Evolutionary conservation across 805 yeast species (phyloP), one percentile per base, ranked within the genome.

Genomic region (Wickerhamomyces bovis): DNA sequence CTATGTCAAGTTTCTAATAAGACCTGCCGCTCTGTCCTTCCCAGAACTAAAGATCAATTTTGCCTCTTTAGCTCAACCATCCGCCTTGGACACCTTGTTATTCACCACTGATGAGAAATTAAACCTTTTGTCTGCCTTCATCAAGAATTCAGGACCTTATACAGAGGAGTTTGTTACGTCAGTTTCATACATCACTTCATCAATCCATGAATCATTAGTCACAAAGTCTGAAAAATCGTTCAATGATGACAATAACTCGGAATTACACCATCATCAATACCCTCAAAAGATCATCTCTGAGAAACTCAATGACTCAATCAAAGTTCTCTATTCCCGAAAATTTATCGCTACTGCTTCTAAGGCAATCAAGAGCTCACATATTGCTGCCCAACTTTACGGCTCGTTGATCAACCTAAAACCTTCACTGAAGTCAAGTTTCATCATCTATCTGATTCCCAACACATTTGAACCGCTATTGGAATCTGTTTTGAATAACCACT

Each of bases 361-460:
- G 5, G 12, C 42, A 11, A 40, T 49, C 12, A 39, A 48, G 6
- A 49, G 55, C 6, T 62, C 67, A 1, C 47, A 49, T 46, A 55
- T 35, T 35, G 48, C 49, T 44, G 61, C 49, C 20, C 61, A 43
- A 44, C 68, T 41, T 46, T 62, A 56, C 44, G 54, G 59, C 4
- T 55, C 69, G 4, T 54, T 76, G 41, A 57, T 74, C 18, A 56
- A 58, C 25, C 44, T 75, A n/a, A 60, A 64, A 31, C 76, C 78
- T 2, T 51, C 58, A 2, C 52, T 63, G 33, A 70, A 68, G 48
- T 60, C 67, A 13, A 65, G 66, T 26, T 54, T 74, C 18, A 67
- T 75, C 48, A 70, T 76, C 54, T 65, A 67, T 30, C 60, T 74
- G 26, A 66, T 69, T 5, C 75, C 80, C 2, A 63, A 63, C 3